Evolutionary conservation across 768 basidiomycete species (phyloP).

Genomic region (Rhizopogon rudus): DNA sequence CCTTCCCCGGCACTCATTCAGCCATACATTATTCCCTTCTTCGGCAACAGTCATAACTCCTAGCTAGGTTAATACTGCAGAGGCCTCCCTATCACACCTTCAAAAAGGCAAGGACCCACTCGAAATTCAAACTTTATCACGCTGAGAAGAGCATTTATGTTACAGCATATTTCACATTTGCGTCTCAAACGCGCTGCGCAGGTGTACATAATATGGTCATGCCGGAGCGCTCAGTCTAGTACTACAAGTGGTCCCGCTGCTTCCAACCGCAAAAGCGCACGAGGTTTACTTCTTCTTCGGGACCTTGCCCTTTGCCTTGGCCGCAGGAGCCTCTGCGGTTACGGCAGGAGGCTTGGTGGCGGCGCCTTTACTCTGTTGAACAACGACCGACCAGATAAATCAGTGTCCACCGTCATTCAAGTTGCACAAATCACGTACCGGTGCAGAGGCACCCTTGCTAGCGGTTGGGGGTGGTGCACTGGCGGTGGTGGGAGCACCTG

Average conservation of each 20-base stretch:
- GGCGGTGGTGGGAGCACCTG: slow-evolving; percentile 10
- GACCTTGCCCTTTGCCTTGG: slow-evolving; percentile 21
- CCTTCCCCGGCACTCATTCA: too few relatives aligned
- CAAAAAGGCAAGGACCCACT: not conserved
- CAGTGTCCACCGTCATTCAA: not conserved
- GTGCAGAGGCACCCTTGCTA: not conserved
- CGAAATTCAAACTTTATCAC: not conserved
- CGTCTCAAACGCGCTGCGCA: not conserved
- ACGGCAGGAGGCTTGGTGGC: slow-evolving; percentile 6
- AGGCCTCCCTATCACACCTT: too few relatives aligned
- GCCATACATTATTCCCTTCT: too few relatives aligned
- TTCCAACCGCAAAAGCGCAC: not conserved
- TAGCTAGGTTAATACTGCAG: not conserved
- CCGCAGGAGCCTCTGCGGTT: slow-evolving; percentile 22
- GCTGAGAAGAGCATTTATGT: not conserved
- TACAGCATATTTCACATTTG: not conserved
- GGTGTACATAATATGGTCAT: not conserved
- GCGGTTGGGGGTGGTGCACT: not conserved
- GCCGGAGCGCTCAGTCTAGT: not conserved
- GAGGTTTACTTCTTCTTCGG: slow-evolving; percentile 24
- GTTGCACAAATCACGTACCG: not conserved
- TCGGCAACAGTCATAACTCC: too few relatives aligned
- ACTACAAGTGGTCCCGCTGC: not conserved
- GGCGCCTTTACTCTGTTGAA: slow-evolving; percentile 15
- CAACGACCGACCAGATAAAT: not conserved